phyloP scores from a whole-genome alignment of 2,329 filamentous ascomycete species.

The Aspergillus sp. region DNA sequence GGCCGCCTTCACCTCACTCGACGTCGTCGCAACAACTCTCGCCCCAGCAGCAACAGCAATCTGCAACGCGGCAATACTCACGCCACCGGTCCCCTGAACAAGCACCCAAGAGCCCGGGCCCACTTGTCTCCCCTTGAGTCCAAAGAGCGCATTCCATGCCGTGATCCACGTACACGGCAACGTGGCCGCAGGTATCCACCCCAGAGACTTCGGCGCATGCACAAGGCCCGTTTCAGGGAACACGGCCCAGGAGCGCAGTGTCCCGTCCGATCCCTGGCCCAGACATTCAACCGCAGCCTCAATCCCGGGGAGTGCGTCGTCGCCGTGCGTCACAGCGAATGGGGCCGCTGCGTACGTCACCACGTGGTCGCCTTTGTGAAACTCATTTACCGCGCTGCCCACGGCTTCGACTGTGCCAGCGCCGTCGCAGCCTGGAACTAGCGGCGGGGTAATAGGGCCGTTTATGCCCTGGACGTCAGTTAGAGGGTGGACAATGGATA shows the following conservation, averaged over 20 bases:
- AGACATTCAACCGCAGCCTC: background rate
- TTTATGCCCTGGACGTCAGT: slow-evolving; percentile 4
- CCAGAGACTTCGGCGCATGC: background rate
- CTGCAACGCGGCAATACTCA: slow-evolving; percentile 47
- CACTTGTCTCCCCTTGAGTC: slow-evolving; percentile 3
- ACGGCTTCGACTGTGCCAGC: slow-evolving; percentile 4
- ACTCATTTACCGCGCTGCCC: background rate
- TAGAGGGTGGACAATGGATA: background rate
- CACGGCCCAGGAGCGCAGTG: slow-evolving; percentile 1
- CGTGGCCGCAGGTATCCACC: slow-evolving; percentile 5
- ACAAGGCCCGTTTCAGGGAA: slow-evolving; percentile 4
- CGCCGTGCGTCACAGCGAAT: background rate
- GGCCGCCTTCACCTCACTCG: slow-evolving; percentile 50
- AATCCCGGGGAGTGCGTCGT: background rate
- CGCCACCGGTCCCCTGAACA: slow-evolving; percentile 54
- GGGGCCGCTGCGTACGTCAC: background rate
- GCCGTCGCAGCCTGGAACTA: slow-evolving; percentile 10
- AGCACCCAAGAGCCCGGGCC: slow-evolving; percentile 51
- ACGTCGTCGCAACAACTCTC: slow-evolving; percentile 58
- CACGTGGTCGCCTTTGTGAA: slow-evolving; percentile 3
- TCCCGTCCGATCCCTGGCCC: slow-evolving; percentile 3
- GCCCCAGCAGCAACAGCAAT: slow-evolving; percentile 51
- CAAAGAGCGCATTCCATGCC: slow-evolving; percentile 14
- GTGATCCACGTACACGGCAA: slow-evolving; percentile 6
- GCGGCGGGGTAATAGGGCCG: background rate